phyloP scores from a whole-genome alignment of 2,329 filamentous ascomycete species.

The Cercospora sesami region DNA sequence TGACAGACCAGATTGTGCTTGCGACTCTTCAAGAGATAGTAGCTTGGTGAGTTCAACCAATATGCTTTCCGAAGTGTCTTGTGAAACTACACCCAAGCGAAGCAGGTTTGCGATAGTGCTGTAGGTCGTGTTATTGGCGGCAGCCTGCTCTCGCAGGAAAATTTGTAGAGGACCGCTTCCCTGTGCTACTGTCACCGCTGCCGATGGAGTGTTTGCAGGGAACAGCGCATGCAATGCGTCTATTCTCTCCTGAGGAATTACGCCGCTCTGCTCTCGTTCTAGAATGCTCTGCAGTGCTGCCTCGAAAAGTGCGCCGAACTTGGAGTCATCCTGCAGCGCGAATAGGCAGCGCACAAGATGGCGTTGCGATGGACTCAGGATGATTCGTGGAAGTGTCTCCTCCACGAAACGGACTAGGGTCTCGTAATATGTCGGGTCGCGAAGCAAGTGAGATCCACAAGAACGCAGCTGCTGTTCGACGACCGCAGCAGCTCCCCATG shows the following conservation, averaged over 20 bases:
- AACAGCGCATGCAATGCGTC: slow-evolving; percentile 33
- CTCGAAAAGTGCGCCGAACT: slow-evolving; percentile 38
- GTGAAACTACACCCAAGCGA: slow-evolving; percentile 34
- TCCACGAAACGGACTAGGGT: slow-evolving; percentile 51
- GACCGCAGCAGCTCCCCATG: slow-evolving; percentile 63
- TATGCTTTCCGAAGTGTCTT: slow-evolving; percentile 42
- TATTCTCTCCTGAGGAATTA: slow-evolving; percentile 20
- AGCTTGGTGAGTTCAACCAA: slow-evolving; percentile 43
- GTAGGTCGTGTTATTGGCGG: not conserved
- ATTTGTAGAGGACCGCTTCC: slow-evolving; percentile 26
- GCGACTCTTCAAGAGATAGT: slow-evolving; percentile 38
- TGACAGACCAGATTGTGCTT: slow-evolving; percentile 14
- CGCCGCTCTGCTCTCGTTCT: slow-evolving; percentile 22
- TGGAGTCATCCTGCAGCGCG: slow-evolving; percentile 41
- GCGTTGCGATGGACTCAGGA: slow-evolving; percentile 67
- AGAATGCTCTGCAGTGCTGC: slow-evolving; percentile 25
- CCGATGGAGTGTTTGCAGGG: slow-evolving; percentile 40
- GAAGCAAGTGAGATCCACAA: slow-evolving; percentile 45
- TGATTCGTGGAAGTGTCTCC: slow-evolving; percentile 58
- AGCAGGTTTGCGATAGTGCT: slow-evolving; percentile 27
- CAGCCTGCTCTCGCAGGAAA: slow-evolving; percentile 12
- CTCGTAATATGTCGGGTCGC: slow-evolving; percentile 46
- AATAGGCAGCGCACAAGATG: slow-evolving; percentile 67
- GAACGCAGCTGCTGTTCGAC: slow-evolving; percentile 55
- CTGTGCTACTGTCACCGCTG: slow-evolving; percentile 40